Base-by-base conservation (phyloP, 306 rosid genomes). In the Dicorynia guianensis region DNA sequence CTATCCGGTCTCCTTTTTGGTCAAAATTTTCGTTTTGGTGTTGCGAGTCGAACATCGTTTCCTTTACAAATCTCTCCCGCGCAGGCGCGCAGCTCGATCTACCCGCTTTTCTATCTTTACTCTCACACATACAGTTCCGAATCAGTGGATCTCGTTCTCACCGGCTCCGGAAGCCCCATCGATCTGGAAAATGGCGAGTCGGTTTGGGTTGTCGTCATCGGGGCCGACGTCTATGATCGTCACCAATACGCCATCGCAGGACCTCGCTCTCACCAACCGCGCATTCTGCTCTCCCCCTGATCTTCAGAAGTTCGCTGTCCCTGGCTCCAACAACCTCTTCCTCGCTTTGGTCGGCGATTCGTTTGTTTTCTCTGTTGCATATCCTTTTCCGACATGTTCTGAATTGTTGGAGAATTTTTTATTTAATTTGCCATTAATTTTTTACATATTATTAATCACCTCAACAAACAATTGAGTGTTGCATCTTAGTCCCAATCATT, bases 281-380 rank as follows among this genome's bases (percentile, higher is more conserved):
- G 97, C 96, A 62, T 95, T 69, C 88, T 89, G 96, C 80, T 85
- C 88, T 20, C 58, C 86, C 60, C 62, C 89, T 71, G 98, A 95
- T 82, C 90, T 95, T 17, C 85, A 71, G 44, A 76, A 44, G 39
- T 95, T 88, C 80, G 91, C 93, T 63, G 88, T 87, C 65, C 89
- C 97, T 50, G 87, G 82, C 67, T 74, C 73, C 63, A 54, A 54
- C 53, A 67, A 72, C 71, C 78, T 87, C 77, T 81, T 34, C 81
- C 90, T 90, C 35, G 97, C 96, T 38, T 60, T 76, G 15, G 6
- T 95, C 57, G 91, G 69, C 64, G 95, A 90, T 65, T 83, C 88
- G 25, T 86, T 87, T 78, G 93, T 90, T 52, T 93, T 90, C 76
- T 72, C 97, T 52, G 81, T 95, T 50, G 67, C 87, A 95, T 95